These are phyloP conservation scores for Codiaeum variegatum DNA, from an alignment of 441 rosid species.

Conservation along the genomic window DNA sequence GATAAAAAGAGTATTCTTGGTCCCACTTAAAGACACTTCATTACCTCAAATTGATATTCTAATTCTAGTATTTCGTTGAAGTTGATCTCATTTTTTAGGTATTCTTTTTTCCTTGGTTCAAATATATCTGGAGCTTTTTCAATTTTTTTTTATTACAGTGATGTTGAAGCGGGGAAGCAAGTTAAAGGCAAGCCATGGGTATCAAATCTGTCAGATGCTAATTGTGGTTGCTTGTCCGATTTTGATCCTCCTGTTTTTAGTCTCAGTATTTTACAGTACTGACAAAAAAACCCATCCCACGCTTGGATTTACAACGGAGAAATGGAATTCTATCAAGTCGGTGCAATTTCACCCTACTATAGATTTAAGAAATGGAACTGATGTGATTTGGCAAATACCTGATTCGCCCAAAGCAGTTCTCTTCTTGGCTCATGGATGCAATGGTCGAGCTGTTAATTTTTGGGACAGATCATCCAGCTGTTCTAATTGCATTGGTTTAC, in stretches of 20 bases:
- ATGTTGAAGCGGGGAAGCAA: slow-evolving; percentile 60
- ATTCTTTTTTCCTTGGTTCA: background rate
- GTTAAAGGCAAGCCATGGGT: slow-evolving; percentile 38
- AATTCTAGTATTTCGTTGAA: background rate
- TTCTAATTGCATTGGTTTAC: slow-evolving; percentile 64
- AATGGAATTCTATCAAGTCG: slow-evolving; percentile 34
- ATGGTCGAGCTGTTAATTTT: slow-evolving; percentile 70
- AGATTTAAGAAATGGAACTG: slow-evolving; percentile 62
- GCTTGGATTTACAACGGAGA: slow-evolving; percentile 24
- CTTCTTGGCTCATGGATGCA: slow-evolving; percentile 85
- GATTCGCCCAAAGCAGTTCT: slow-evolving; percentile 80
- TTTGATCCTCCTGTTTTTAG: slow-evolving; percentile 30
- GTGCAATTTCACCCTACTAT: slow-evolving; percentile 43
- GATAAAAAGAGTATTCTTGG: background rate
- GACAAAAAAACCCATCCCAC: slow-evolving; percentile 27
- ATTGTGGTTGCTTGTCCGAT: slow-evolving; percentile 29
- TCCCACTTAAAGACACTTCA: background rate
- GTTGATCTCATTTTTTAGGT: background rate
- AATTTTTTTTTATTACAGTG: slow-evolving; percentile 23
- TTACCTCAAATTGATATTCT: background rate
- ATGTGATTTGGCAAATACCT: slow-evolving; percentile 76
- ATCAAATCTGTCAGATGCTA: slow-evolving; percentile 24
- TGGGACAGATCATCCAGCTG: slow-evolving; percentile 78
- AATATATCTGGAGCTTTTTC: background rate
- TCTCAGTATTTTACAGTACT: slow-evolving; percentile 29